Conservation (phyloP, 1,284 basidiomycete species). For the Sparassis latifolia region DNA sequence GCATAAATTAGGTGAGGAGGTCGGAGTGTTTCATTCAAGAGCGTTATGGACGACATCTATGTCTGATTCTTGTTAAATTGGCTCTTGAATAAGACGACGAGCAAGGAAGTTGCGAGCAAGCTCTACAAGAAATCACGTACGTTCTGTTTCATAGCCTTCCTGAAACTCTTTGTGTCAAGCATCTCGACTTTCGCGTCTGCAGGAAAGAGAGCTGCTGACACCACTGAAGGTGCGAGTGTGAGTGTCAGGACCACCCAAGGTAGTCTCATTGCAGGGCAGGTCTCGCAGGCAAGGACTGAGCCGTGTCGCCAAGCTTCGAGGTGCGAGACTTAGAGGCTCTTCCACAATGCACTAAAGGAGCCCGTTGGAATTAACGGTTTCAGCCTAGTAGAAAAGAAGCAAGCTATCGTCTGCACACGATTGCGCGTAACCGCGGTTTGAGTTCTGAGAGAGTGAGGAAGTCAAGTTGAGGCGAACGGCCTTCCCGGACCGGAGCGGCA, state of each 20-base stretch:
- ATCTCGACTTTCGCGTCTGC: conserved; percentile 66
- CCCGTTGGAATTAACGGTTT: no score
- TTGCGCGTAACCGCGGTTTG: no score
- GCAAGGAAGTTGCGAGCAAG: background rate
- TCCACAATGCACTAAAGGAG: no score
- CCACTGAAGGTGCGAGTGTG: conserved; percentile 44
- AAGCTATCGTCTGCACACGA: no score
- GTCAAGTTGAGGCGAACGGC: no score
- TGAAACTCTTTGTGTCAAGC: conserved; percentile 70
- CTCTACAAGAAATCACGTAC: conserved; percentile 36
- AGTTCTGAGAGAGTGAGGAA: no score
- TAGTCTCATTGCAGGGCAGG: conserved; percentile 20
- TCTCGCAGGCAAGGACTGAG: no score
- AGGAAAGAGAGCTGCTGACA: conserved; percentile 71
- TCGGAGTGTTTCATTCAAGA: background rate
- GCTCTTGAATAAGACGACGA: background rate
- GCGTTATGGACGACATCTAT: background rate
- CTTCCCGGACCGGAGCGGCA: no score
- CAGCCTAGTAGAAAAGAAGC: no score
- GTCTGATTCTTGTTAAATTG: background rate
- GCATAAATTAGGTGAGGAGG: background rate
- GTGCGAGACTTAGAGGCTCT: no score
- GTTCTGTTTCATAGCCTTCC: conserved; percentile 68
- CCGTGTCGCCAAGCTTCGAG: no score
- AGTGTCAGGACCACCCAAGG: conserved; percentile 24